These are phyloP conservation scores for Neospora caninum DNA, from an alignment of 169 alveolate species.

Conservation along the genomic window DNA sequence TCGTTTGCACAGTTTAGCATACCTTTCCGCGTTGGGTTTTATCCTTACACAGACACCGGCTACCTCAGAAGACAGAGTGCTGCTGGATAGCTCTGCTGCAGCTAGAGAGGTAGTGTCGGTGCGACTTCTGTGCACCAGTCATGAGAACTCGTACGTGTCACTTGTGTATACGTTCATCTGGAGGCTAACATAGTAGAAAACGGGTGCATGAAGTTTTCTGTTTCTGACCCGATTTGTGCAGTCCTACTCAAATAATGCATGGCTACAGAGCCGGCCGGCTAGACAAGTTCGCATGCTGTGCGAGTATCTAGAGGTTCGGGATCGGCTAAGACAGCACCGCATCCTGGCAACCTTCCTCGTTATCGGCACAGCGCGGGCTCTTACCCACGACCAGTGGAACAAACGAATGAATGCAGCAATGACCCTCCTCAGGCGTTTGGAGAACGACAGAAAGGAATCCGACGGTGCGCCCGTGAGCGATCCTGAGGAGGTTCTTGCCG, in stretches of 20 bases:
- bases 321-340: constrained; percentile 67
- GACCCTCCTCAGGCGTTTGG: neutral
- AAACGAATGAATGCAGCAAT: constrained; percentile 30
- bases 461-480: neutral
- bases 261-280: constrained; percentile 72
- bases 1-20: no score
- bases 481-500: neutral
- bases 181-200: no score
- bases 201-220: no score
- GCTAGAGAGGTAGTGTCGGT: no score
- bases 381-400: constrained; percentile 67
- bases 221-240: neutral
- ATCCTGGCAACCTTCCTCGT: constrained; percentile 73
- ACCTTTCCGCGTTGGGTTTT: no score
- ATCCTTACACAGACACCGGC: no score
- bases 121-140: no score
- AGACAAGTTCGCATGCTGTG: constrained; percentile 76
- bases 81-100: no score
- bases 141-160: no score
- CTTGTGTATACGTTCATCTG: no score
- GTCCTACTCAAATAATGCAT: constrained; percentile 71
- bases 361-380: constrained; percentile 75
- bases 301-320: constrained; percentile 76
- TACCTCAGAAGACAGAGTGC: no score
- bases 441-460: neutral